Conservation (phyloP, 768 basidiomycete genomes). For the Podaxis sp. region DNA sequence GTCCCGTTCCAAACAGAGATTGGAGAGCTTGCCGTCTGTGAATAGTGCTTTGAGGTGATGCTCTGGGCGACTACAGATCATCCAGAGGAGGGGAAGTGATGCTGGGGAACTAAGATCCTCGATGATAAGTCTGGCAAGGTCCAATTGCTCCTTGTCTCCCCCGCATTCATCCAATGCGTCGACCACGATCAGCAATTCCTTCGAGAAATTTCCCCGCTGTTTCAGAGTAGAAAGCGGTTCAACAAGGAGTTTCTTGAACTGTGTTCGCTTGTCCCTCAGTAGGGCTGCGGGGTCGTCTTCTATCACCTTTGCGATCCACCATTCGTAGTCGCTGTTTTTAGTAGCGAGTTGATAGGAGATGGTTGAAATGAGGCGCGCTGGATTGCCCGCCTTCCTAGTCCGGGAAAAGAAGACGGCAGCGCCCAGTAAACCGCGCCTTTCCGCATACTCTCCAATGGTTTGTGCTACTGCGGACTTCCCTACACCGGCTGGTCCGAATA, state of each 20-base stretch:
- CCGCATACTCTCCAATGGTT: background rate
- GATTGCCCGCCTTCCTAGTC: background rate
- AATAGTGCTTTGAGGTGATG: background rate
- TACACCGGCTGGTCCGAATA: conserved; percentile 7
- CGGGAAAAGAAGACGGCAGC: conserved; percentile 10
- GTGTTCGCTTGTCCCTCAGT: background rate
- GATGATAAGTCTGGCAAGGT: conserved; percentile 6
- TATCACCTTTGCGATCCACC: background rate
- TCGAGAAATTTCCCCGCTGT: background rate
- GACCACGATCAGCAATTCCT: background rate
- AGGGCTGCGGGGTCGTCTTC: background rate
- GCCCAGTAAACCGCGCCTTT: background rate
- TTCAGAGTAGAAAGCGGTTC: background rate
- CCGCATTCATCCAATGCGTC: conserved; percentile 15
- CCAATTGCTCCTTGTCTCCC: conserved; percentile 4
- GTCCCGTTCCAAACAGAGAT: background rate
- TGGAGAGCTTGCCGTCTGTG: background rate
- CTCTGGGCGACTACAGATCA: conserved; percentile 17
- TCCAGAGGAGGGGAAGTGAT: conserved; percentile 10
- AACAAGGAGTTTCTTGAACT: background rate
- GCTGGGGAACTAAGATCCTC: background rate
- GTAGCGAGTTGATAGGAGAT: conserved; percentile 1
- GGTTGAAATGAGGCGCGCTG: background rate
- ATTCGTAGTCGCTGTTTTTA: background rate
- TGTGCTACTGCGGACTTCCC: conserved; percentile 11